A percentile compares a stretch with the other conserved stretches of the same genome.
Evolutionary conservation across 2,329 filamentous ascomycete genomes (phyloP).

Genomic region (Trichophyton benhamiae): DNA sequence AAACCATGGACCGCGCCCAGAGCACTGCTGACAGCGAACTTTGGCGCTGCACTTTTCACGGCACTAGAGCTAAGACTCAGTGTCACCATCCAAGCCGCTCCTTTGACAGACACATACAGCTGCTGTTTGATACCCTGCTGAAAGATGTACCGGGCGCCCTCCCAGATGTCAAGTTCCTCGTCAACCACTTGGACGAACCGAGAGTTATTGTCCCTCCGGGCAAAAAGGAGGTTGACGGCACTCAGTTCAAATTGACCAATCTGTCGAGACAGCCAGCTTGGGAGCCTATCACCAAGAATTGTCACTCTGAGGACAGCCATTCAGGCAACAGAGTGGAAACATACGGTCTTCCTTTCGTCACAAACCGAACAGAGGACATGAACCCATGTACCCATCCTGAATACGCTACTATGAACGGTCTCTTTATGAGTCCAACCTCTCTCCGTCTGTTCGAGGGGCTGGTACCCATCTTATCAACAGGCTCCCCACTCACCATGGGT

Average conservation of each 20-base stretch:
- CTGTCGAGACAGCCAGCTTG: slow-evolving; percentile 5
- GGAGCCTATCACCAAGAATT: slow-evolving; percentile 2
- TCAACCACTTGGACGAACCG: slow-evolving; percentile 11
- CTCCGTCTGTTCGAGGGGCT: slow-evolving; percentile 15
- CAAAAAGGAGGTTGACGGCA: too few species aligned
- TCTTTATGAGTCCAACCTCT: slow-evolving; percentile 5
- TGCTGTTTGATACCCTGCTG: slow-evolving; percentile 5
- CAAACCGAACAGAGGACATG: background rate
- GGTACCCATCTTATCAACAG: slow-evolving; percentile 18
- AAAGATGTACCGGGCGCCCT: slow-evolving; percentile 1
- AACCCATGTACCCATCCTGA: slow-evolving; percentile 7
- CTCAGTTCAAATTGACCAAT: slow-evolving; percentile 5
- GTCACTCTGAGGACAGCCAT: background rate
- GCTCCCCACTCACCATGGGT: slow-evolving; percentile 16
- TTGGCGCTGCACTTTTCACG: slow-evolving; percentile 7
- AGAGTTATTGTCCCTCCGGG: slow-evolving; percentile 1
- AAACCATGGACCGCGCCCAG: background rate
- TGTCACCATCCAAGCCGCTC: slow-evolving; percentile 5
- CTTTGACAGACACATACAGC: slow-evolving; percentile 7
- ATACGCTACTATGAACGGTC: slow-evolving; percentile 6
- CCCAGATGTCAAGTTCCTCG: slow-evolving; percentile 8
- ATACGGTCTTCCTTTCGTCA: slow-evolving; percentile 8
- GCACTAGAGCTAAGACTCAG: background rate
- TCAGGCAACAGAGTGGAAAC: background rate
- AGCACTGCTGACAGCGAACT: slow-evolving; percentile 3